Evolutionary conservation across 2,329 filamentous ascomycete species (phyloP).

Genomic region (Trichophyton verrucosum): DNA sequence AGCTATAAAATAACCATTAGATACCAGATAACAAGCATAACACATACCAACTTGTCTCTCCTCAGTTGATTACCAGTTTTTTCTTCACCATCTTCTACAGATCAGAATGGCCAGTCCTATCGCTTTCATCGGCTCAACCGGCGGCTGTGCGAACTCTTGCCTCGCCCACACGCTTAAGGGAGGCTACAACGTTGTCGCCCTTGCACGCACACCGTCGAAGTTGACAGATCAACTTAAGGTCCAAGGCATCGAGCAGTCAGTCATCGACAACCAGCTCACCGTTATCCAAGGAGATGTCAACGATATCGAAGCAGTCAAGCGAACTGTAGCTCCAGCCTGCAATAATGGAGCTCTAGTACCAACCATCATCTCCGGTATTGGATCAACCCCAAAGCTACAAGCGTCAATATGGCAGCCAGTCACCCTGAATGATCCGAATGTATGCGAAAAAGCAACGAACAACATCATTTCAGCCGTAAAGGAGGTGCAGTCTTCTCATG

Average conservation of each 20-base stretch:
- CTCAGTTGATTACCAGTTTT: too few species aligned
- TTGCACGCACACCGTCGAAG: slow-evolving; percentile 41
- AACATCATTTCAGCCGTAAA: slow-evolving; percentile 15
- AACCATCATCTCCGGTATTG: slow-evolving; percentile 37
- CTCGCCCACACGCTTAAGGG: slow-evolving; percentile 35
- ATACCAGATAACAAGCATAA: not conserved
- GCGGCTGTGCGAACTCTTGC: slow-evolving; percentile 34
- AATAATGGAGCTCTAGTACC: slow-evolving; percentile 25
- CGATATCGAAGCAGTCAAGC: slow-evolving; percentile 30
- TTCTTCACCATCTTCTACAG: not conserved
- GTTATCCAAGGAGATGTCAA: slow-evolving; percentile 39
- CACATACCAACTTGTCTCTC: not conserved
- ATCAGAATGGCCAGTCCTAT: slow-evolving; percentile 17
- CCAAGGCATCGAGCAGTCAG: slow-evolving; percentile 28
- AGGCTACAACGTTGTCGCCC: slow-evolving; percentile 35
- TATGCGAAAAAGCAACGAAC: slow-evolving; percentile 17
- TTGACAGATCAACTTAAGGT: slow-evolving; percentile 32
- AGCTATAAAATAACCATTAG: not conserved
- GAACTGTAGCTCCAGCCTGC: slow-evolving; percentile 22
- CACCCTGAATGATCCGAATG: slow-evolving; percentile 18
- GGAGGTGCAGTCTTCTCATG: slow-evolving; percentile 12
- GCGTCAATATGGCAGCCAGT: slow-evolving; percentile 15
- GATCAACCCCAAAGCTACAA: slow-evolving; percentile 16
- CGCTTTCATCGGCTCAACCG: slow-evolving; percentile 43
- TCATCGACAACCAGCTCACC: slow-evolving; percentile 31